phyloP scores from a whole-genome alignment of 805 yeast genomes.

The Ogataea henricii region DNA sequence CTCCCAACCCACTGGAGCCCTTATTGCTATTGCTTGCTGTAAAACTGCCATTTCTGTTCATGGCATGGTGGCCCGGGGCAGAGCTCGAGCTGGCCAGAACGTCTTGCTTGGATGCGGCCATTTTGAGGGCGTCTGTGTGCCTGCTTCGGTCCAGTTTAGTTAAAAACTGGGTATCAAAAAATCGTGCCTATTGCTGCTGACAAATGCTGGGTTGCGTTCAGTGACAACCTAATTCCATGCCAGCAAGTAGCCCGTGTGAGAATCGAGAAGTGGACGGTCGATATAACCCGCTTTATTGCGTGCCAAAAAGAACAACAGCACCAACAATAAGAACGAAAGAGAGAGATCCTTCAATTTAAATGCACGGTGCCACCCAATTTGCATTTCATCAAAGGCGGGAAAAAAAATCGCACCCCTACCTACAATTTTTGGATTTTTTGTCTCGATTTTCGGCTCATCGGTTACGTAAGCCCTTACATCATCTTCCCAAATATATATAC shows the following conservation, averaged over 20 bases:
- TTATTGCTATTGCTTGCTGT: neutral
- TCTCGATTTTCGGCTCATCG: too few species aligned
- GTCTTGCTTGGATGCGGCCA: slow-evolving; percentile 4
- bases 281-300: neutral
- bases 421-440: neutral
- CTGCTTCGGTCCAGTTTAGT: neutral
- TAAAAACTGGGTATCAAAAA: neutral
- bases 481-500: neutral
- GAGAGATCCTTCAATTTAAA: neutral
- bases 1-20: neutral
- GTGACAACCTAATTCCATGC: neutral
- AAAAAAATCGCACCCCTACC: neutral
- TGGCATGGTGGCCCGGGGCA: neutral
- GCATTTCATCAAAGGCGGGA: neutral
- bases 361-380: neutral
- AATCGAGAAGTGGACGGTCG: neutral
- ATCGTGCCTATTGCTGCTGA: neutral
- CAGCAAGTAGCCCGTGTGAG: neutral
- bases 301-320: neutral
- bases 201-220: slow-evolving; percentile 1
- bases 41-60: neutral
- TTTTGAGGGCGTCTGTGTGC: neutral
- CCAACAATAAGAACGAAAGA: neutral
- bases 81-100: neutral
- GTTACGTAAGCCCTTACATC: slow-evolving; percentile 1